These are phyloP conservation scores for Neonectria sp. DNA, from an alignment of 2,329 filamentous ascomycete genomes.

Conservation along the genomic window DNA sequence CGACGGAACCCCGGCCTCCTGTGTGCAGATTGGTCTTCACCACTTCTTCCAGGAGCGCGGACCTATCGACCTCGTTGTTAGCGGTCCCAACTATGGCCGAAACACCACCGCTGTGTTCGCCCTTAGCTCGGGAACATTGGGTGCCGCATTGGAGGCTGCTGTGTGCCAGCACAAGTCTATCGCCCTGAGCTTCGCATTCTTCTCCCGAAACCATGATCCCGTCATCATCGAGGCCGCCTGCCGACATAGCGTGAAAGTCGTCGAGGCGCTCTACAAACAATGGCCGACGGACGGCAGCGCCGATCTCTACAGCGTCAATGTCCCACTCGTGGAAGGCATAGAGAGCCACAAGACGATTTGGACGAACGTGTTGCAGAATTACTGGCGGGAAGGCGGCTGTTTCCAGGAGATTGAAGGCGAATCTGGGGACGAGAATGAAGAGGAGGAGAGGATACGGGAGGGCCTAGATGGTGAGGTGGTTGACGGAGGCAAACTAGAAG, in stretches of 20 bases:
- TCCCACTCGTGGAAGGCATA: constrained; percentile 86
- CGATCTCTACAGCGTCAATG: constrained; percentile 93
- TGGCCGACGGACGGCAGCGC: constrained; percentile 78
- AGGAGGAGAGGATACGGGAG: constrained; percentile 82
- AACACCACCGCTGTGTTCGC: constrained; percentile 88
- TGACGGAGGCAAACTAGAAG: constrained; percentile 47
- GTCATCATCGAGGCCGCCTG: constrained; percentile 84
- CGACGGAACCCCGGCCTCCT: constrained; percentile 85
- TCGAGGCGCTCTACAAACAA: constrained; percentile 83
- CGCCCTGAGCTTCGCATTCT: constrained; percentile 93
- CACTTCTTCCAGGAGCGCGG: constrained; percentile 83
- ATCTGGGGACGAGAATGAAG: constrained; percentile 74
- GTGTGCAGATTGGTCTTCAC: constrained; percentile 85
- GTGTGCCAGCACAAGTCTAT: constrained; percentile 80
- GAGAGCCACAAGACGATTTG: constrained; percentile 82
- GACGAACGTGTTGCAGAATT: constrained; percentile 91
- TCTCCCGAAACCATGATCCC: constrained; percentile 86
- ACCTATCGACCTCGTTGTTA: constrained; percentile 82
- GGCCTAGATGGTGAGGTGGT: constrained; percentile 68
- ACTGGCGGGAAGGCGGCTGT: constrained; percentile 87
- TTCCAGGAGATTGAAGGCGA: constrained; percentile 85
- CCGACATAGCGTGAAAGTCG: constrained; percentile 79
- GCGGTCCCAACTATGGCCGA: constrained; percentile 86
- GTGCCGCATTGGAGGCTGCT: constrained; percentile 83
- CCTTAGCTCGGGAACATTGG: constrained; percentile 82